phyloP scores from a whole-genome alignment of 2,329 filamentous ascomycete genomes.

The Magnaporthiopsis poae region DNA sequence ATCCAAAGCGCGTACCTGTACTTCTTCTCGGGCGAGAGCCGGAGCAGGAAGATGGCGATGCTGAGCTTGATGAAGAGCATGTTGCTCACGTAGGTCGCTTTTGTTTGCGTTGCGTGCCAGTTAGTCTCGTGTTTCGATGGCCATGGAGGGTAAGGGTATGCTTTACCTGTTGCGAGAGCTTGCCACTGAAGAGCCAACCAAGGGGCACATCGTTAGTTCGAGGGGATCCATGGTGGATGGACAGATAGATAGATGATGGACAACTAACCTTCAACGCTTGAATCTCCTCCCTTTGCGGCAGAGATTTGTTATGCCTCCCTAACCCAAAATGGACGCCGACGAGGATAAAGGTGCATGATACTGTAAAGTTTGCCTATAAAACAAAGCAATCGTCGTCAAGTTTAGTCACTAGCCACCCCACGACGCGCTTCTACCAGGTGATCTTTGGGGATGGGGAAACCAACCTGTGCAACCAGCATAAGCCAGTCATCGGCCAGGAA shows the following conservation, averaged over 20 bases:
- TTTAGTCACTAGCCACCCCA: neutral
- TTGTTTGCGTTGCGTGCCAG: neutral
- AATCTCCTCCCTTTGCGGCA: constrained; percentile 30
- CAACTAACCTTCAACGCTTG: constrained; percentile 34
- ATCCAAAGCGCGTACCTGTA: constrained; percentile 39
- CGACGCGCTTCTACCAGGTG: neutral
- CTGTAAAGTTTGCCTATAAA: constrained; percentile 33
- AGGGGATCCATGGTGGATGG: neutral
- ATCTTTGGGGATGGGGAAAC: neutral
- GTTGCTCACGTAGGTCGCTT: constrained; percentile 36
- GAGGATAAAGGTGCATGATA: constrained; percentile 37
- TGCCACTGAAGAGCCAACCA: constrained; percentile 30
- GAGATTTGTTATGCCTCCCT: constrained; percentile 37
- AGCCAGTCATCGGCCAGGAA: constrained; percentile 45
- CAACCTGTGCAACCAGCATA: constrained; percentile 39
- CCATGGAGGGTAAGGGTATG: neutral
- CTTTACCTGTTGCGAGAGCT: constrained; percentile 31
- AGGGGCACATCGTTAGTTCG: neutral
- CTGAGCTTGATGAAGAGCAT: constrained; percentile 51
- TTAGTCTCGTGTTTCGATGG: neutral
- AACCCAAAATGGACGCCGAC: constrained; percentile 32
- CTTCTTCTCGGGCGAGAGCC: constrained; percentile 33
- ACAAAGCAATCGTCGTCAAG: neutral
- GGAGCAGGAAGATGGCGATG: constrained; percentile 42
- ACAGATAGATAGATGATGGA: no score